Conservation (phyloP, 805 yeast genomes). For the Pichia californica region DNA sequence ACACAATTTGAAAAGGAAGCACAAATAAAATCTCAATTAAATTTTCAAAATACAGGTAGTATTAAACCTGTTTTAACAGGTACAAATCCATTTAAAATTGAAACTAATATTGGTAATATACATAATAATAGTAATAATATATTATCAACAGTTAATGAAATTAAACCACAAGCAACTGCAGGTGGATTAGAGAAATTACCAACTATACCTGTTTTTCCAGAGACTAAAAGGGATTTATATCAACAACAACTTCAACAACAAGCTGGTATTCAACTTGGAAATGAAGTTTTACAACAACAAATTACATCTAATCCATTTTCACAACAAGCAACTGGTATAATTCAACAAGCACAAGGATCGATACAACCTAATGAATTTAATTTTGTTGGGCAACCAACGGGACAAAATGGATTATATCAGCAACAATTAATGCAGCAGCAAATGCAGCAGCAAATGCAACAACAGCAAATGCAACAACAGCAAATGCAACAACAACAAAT, state of each 20-base stretch:
- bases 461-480: constrained; percentile 4
- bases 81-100: constrained; percentile 50
- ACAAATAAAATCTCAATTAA: constrained; percentile 5
- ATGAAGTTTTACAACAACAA: constrained; percentile 9
- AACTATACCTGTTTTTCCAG: constrained; percentile 64
- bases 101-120: constrained; percentile 12
- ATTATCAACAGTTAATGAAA: constrained; percentile 15
- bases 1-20: constrained; percentile 10
- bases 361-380: neutral
- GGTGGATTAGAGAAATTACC: constrained; percentile 67
- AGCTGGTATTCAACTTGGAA: constrained; percentile 3
- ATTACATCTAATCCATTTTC: constrained; percentile 18
- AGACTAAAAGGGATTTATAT: constrained; percentile 34
- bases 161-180: constrained; percentile 54
- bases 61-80: constrained; percentile 35
- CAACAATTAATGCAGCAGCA: neutral
- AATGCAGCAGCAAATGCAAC: constrained; percentile 3
- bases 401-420: neutral
- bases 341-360: constrained; percentile 5
- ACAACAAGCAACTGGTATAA: constrained; percentile 10
- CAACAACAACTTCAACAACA: constrained; percentile 17
- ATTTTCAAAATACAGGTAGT: neutral
- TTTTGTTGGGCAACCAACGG: constrained; percentile 1
- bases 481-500: constrained; percentile 10
- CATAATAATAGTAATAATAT: constrained; percentile 12